Base-by-base conservation (phyloP, 306 rosid genomes). In the Castanea mollissima region DNA sequence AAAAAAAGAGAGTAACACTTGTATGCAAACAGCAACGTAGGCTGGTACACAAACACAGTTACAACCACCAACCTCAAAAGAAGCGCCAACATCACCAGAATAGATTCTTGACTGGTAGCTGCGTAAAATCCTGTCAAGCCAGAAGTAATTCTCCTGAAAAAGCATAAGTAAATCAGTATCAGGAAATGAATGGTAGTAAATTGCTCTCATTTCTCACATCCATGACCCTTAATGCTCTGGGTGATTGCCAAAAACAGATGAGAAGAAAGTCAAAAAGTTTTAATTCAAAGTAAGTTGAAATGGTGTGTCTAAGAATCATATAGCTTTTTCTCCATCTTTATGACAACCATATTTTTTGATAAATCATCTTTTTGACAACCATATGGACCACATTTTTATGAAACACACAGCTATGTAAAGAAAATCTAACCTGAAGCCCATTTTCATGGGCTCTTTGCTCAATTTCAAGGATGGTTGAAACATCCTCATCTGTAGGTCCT, bases 391-490 rank as follows among this genome's bases (percentile, higher is more conserved):
- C 29, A 59, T 78, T 64, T 63, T 55, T 56, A 71, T 75, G 67
- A 78, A 57, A 74, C 56, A 41, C 62, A 54, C 81, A 76, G 55
- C 55, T 21, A 14, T 75, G 74, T n/a, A 59, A 81, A 52, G 69
- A 75, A 29, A 81, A 59, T 69, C 76, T 69, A 76, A 94, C 99
- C 96, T 94, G 99, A 84, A 88, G 90, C 86, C 97, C 99, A 88
- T 92, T 95, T 84, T 95, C 99, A 80, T 89, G 97, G 63, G 98
- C 96, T 82, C 99, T 83, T 83, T 92, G 98, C 86, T 95, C 99
- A 80, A 95, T 92, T 88, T 95, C 99, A 60, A 95, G 97, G 80
- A 91, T 71, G 34, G 97, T 85, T 67, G 87, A 86, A 84, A 92
- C 89, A 85, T 95, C 99, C 79, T 92, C 91, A 75, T 86, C 90